These are phyloP conservation scores for Posidonia oceanica DNA, from an alignment of 116 monocot species.

Conservation along the genomic window DNA sequence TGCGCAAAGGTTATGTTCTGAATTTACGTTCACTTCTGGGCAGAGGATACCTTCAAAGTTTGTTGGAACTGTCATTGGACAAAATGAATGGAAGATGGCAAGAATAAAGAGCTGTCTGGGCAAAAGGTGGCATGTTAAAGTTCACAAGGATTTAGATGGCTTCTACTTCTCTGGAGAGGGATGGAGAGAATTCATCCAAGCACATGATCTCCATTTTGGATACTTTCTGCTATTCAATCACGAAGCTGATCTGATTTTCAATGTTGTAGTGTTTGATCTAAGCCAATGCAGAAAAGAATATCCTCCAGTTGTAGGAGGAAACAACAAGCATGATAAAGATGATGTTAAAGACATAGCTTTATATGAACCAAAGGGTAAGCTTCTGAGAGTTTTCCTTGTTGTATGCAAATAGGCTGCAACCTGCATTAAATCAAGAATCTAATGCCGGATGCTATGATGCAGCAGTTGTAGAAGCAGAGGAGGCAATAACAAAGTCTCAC, in stretches of 20 bases:
- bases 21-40: no score
- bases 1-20: no score
- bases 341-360: not conserved
- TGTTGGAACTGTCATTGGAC: not conserved
- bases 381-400: no score
- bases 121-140: not conserved
- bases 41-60: not conserved
- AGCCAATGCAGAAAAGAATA: not conserved
- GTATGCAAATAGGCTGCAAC: no score
- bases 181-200: not conserved
- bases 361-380: no score
- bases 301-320: not conserved
- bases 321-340: not conserved
- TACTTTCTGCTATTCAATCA: conserved; percentile 2
- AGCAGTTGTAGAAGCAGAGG: no score
- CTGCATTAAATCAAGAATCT: no score
- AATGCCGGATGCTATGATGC: no score
- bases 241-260: not conserved
- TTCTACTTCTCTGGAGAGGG: not conserved
- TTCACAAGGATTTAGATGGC: not conserved
- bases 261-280: not conserved
- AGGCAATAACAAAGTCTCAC: no score
- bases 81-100: not conserved
- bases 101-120: not conserved
- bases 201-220: not conserved